Evolutionary conservation across 495 filamentous ascomycete genomes (phyloP).

Genomic region (Recurvomyces mirabilis): DNA sequence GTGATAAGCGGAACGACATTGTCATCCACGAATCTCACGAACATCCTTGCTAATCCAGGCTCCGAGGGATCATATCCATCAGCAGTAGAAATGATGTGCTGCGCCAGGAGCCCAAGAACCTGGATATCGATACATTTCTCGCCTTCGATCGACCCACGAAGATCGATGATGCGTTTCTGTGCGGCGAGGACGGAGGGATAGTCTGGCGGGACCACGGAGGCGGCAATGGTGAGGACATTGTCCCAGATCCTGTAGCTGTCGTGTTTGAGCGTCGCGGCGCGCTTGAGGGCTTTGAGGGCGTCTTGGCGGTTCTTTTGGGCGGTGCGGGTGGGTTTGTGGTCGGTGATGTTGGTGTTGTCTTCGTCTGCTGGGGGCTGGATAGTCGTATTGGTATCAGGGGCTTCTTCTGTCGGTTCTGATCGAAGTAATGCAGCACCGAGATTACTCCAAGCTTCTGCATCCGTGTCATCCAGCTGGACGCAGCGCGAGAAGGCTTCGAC

Average conservation of each 20-base stretch:
- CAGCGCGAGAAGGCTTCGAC: slow-evolving; percentile 72
- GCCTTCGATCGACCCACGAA: slow-evolving; percentile 53
- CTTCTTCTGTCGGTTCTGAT: slow-evolving; percentile 6
- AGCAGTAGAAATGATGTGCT: slow-evolving; percentile 47
- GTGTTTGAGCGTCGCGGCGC: slow-evolving; percentile 67
- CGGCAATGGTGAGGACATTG: slow-evolving; percentile 78
- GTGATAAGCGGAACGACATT: slow-evolving; percentile 75
- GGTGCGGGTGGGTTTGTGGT: slow-evolving; percentile 25
- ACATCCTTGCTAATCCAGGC: slow-evolving; percentile 37
- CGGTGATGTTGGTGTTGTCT: slow-evolving; percentile 23
- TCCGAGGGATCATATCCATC: slow-evolving; percentile 22
- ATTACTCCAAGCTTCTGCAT: slow-evolving; percentile 91
- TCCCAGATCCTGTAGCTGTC: slow-evolving; percentile 89
- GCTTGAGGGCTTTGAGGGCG: slow-evolving; percentile 72
- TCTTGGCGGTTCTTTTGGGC: slow-evolving; percentile 55
- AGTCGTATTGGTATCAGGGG: neutral
- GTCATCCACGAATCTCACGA: slow-evolving; percentile 62
- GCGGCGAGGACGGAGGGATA: slow-evolving; percentile 64
- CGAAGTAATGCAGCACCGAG: slow-evolving; percentile 68
- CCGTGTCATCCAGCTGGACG: slow-evolving; percentile 72
- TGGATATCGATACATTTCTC: slow-evolving; percentile 69
- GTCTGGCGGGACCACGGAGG: slow-evolving; percentile 61
- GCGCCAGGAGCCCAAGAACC: slow-evolving; percentile 58
- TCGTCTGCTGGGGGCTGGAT: slow-evolving; percentile 19
- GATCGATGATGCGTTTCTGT: slow-evolving; percentile 58